Conservation (phyloP, 2,329 filamentous ascomycete genomes). For the Aspergillus ochraceoroseus region DNA sequence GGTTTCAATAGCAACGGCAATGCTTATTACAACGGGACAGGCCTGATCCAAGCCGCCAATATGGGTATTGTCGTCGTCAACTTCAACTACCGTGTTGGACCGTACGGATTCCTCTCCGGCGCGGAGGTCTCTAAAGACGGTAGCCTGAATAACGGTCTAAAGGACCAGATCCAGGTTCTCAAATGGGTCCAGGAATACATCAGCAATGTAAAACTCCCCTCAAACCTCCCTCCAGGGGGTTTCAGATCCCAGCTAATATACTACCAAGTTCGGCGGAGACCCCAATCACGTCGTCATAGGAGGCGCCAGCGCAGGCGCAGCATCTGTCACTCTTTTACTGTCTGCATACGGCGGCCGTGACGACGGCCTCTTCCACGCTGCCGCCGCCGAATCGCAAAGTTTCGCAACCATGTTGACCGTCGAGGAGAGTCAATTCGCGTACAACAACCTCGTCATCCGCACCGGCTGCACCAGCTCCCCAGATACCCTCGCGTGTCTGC, state of each 20-base stretch:
- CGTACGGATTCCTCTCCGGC: constrained; percentile 65
- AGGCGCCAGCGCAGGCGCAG: constrained; percentile 63
- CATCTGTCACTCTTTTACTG: constrained; percentile 60
- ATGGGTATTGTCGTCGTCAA: constrained; percentile 63
- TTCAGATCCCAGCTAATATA: no score
- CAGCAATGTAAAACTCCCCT: constrained; percentile 32
- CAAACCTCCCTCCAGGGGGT: background rate
- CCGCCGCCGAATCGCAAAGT: constrained; percentile 52
- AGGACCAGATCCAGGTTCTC: constrained; percentile 64
- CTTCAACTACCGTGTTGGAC: constrained; percentile 71
- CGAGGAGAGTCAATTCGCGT: constrained; percentile 49
- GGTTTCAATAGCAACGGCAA: constrained; percentile 59
- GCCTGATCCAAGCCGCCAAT: constrained; percentile 56
- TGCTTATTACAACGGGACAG: constrained; percentile 56
- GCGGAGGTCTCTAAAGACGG: constrained; percentile 49
- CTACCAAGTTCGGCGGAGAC: constrained; percentile 61
- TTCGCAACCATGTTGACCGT: constrained; percentile 49
- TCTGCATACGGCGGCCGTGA: constrained; percentile 50
- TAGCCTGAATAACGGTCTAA: constrained; percentile 63
- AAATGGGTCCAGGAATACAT: constrained; percentile 67
- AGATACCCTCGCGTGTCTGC: constrained; percentile 49
- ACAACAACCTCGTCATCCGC: constrained; percentile 49
- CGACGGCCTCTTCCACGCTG: constrained; percentile 50
- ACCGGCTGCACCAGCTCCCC: constrained; percentile 42
- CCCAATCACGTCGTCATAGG: constrained; percentile 63